Percentiles rank a stretch among this genome's conserved stretches.
Conservation (phyloP, 2,329 filamentous ascomycete genomes). For the Diaporthe nobilis region DNA sequence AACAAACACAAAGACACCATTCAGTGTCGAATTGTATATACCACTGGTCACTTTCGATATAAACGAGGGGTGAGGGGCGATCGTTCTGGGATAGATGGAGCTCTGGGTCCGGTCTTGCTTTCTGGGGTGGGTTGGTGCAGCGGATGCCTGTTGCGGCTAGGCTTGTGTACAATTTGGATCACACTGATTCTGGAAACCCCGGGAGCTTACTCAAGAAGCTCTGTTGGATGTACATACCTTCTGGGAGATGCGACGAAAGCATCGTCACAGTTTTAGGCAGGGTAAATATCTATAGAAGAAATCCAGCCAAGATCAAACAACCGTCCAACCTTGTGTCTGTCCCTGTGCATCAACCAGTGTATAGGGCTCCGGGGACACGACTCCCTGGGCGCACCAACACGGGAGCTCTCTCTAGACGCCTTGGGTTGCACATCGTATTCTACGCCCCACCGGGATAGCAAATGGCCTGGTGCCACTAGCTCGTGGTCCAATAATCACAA, state of each 20-base stretch:
- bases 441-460: background rate
- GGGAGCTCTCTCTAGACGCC: background rate
- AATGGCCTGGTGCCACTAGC: conserved; percentile 3
- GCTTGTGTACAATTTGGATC: conserved; percentile 33
- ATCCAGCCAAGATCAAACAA: conserved; percentile 32
- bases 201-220: conserved; percentile 6
- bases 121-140: conserved; percentile 8
- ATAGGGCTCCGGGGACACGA: background rate
- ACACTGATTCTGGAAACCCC: conserved; percentile 19
- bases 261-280: conserved; percentile 18
- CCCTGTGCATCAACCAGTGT: background rate
- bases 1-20: conserved; percentile 24
- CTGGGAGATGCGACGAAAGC: background rate
- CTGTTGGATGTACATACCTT: conserved; percentile 38
- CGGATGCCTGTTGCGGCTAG: conserved; percentile 20
- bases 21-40: conserved; percentile 37
- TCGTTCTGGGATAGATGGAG: conserved; percentile 38
- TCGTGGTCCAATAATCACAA: background rate
- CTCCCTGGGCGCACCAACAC: background rate
- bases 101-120: conserved; percentile 21
- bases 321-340: background rate
- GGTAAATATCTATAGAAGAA: conserved; percentile 40
- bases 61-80: conserved; percentile 14
- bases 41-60: conserved; percentile 32
- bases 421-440: background rate